Percentiles rank a stretch among this genome's conserved stretches.
Conservation (phyloP, 148 eudicot species). For the Arctostaphylos glauca region DNA sequence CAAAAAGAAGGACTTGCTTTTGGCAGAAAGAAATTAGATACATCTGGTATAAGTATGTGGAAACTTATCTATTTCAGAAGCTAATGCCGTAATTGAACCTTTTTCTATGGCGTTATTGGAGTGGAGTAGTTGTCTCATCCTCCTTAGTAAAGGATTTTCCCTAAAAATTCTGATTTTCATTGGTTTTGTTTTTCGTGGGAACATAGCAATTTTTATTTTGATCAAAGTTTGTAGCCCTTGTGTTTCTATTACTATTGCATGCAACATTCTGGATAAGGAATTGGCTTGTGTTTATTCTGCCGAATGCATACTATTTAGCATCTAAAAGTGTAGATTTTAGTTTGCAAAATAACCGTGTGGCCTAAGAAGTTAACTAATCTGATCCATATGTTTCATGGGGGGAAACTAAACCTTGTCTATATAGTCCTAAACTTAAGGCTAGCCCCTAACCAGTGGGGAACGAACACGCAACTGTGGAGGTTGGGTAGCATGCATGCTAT, state of each 20-base stretch:
- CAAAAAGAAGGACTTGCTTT: neutral
- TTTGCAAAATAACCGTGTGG: neutral
- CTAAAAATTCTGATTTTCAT: neutral
- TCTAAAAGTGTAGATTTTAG: neutral
- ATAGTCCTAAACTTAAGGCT: neutral
- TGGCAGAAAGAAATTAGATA: neutral
- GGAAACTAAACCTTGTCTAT: neutral
- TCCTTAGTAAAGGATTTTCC: neutral
- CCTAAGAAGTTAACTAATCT: neutral
- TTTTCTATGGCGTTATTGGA: neutral
- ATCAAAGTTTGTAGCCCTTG: neutral
- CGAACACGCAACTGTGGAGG: neutral
- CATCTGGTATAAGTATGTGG: neutral
- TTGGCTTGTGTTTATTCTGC: neutral
- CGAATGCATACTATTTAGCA: neutral
- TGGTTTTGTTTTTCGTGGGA: neutral
- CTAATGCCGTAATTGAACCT: neutral
- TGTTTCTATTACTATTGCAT: neutral
- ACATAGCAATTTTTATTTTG: neutral
- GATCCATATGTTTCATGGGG: neutral
- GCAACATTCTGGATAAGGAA: neutral
- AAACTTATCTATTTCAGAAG: neutral
- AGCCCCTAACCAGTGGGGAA: neutral
- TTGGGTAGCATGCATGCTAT: neutral
- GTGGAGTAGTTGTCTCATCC: neutral